Evolutionary conservation across 2,329 filamentous ascomycete genomes (phyloP).

Genomic region (Shiraia bambusicola): DNA sequence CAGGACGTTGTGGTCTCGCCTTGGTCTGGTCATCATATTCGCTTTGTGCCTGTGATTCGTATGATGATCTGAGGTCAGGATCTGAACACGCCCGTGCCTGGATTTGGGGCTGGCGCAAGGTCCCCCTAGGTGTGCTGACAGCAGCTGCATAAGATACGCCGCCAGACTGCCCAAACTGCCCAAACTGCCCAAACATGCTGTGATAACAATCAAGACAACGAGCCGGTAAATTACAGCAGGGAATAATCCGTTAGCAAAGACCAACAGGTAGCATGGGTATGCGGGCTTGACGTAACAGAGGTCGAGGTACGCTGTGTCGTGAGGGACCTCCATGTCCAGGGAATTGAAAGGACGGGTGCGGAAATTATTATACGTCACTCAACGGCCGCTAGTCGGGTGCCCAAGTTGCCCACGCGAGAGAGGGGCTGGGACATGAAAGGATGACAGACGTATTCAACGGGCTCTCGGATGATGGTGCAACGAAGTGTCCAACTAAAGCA

Average conservation of each 20-base stretch:
- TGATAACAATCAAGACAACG: not conserved
- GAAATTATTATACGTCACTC: conserved; percentile 22
- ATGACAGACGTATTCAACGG: not conserved
- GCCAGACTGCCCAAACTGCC: not conserved
- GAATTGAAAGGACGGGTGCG: conserved; percentile 1
- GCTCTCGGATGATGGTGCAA: no score
- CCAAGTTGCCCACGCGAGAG: conserved; percentile 6
- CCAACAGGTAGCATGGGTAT: conserved; percentile 6
- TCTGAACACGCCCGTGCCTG: conserved; percentile 13
- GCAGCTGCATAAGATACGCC: conserved; percentile 23
- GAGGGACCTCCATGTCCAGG: not conserved
- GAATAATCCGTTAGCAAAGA: conserved; percentile 3
- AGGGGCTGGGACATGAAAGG: not conserved
- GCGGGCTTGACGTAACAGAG: not conserved
- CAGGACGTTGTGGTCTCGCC: conserved; percentile 13
- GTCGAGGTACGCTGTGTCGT: not conserved
- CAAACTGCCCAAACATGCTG: not conserved
- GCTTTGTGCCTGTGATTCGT: conserved; percentile 5
- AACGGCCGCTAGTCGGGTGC: conserved; percentile 17
- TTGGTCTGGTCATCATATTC: not conserved
- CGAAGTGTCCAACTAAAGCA: no score
- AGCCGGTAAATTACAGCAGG: not conserved
- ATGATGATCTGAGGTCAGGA: conserved; percentile 11
- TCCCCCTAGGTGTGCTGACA: conserved; percentile 20
- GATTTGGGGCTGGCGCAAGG: conserved; percentile 15